A percentile compares a stretch with the other conserved stretches of the same genome.
Evolutionary conservation across 495 filamentous ascomycete species (phyloP).

Genomic region (Lepraria neglecta): DNA sequence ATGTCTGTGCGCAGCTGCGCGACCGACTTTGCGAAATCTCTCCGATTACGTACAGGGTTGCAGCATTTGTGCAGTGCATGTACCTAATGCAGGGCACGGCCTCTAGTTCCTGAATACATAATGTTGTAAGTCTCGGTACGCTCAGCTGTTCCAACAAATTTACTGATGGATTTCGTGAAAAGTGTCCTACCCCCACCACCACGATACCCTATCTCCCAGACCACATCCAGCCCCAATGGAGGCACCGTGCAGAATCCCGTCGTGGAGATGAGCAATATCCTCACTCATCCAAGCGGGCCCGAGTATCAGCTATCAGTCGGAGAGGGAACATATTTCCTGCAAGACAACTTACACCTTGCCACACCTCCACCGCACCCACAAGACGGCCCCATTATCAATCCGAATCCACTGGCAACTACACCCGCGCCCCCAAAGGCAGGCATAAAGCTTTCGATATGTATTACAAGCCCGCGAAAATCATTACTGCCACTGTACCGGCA

Average conservation of each 20-base stretch:
- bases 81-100: background rate
- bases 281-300: constrained; percentile 70
- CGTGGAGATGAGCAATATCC: constrained; percentile 86
- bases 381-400: constrained; percentile 75
- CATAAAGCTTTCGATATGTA: constrained; percentile 76
- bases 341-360: constrained; percentile 84
- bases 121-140: constrained; percentile 19
- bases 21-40: background rate
- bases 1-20: background rate
- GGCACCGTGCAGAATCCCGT: constrained; percentile 47
- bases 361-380: constrained; percentile 93
- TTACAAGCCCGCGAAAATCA: constrained; percentile 55
- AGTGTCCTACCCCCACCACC: constrained; percentile 83
- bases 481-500: constrained; percentile 50
- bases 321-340: constrained; percentile 87
- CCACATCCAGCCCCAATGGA: constrained; percentile 54
- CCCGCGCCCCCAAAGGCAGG: constrained; percentile 74
- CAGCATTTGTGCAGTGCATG: background rate
- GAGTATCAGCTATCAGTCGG: constrained; percentile 81
- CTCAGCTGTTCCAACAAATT: background rate
- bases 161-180: constrained; percentile 1
- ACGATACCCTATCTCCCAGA: constrained; percentile 63
- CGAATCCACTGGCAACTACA: constrained; percentile 82
- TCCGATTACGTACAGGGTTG: background rate
- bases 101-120: background rate